These are phyloP conservation scores for Exophiala sp. DNA, from an alignment of 2,329 filamentous ascomycete genomes.

Conservation along the genomic window DNA sequence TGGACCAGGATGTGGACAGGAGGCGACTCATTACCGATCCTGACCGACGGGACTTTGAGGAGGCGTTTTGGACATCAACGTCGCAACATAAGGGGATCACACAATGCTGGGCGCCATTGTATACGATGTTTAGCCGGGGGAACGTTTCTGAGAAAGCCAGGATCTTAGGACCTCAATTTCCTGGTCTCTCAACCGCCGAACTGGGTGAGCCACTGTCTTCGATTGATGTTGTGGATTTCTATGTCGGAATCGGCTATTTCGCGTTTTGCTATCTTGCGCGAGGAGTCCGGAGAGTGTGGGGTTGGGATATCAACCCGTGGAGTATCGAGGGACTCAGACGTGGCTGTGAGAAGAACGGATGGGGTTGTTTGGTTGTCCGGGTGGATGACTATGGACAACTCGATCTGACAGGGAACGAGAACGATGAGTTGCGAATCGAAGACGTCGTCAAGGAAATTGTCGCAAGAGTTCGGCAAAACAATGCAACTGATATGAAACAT, in stretches of 20 bases:
- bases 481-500: not conserved
- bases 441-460: not conserved
- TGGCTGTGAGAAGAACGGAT: slow-evolving; percentile 65
- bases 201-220: slow-evolving; percentile 29
- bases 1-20: slow-evolving; percentile 1
- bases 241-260: slow-evolving; percentile 92
- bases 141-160: slow-evolving; percentile 86
- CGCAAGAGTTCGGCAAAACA: slow-evolving; percentile 24
- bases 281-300: slow-evolving; percentile 63
- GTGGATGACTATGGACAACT: slow-evolving; percentile 35
- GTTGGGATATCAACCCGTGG: slow-evolving; percentile 89
- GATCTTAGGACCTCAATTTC: slow-evolving; percentile 45
- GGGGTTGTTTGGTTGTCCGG: slow-evolving; percentile 53
- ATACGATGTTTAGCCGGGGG: slow-evolving; percentile 91
- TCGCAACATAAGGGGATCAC: slow-evolving; percentile 69
- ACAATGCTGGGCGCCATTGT: slow-evolving; percentile 81
- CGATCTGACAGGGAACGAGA: not conserved
- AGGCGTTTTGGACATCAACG: slow-evolving; percentile 71
- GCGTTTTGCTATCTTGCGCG: slow-evolving; percentile 72
- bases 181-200: slow-evolving; percentile 24
- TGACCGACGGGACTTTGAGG: slow-evolving; percentile 51
- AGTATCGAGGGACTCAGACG: slow-evolving; percentile 74
- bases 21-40: slow-evolving; percentile 31
- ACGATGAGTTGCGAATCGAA: not conserved
- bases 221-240: slow-evolving; percentile 63